Percentiles rank a stretch among this genome's conserved stretches.
Conservation (phyloP, 768 basidiomycete genomes). For the Coprinopsis strossmayeri region DNA sequence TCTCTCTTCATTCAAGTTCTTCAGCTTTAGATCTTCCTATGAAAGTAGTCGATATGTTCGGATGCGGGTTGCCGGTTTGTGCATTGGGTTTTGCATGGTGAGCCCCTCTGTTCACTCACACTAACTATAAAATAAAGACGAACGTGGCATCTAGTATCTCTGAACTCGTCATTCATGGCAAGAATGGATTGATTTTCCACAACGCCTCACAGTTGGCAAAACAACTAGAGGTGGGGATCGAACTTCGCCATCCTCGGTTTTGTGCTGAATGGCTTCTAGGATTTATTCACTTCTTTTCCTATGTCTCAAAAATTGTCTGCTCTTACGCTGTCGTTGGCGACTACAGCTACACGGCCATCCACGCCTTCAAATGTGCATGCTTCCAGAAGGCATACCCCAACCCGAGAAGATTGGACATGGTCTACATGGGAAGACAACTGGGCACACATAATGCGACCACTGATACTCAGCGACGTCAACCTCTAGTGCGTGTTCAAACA, state of each 20-base stretch:
- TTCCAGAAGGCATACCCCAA: slow-evolving; percentile 12
- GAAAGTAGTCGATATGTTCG: slow-evolving; percentile 99
- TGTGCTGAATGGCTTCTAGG: too few relatives aligned
- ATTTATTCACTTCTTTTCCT: slow-evolving; percentile 57
- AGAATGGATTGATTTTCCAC: slow-evolving; percentile 80
- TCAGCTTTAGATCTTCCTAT: slow-evolving; percentile 92
- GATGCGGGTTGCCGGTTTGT: slow-evolving; percentile 90
- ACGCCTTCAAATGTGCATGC: slow-evolving; percentile 13
- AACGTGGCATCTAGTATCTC: slow-evolving; percentile 46
- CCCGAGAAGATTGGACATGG: slow-evolving; percentile 46
- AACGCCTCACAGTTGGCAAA: slow-evolving; percentile 59
- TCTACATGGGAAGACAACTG: slow-evolving; percentile 84
- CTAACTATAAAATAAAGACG: neutral
- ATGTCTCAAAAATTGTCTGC: slow-evolving; percentile 38
- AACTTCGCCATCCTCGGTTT: too few relatives aligned
- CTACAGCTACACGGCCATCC: slow-evolving; percentile 20
- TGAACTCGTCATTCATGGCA: slow-evolving; percentile 80
- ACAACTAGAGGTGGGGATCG: slow-evolving; percentile 68
- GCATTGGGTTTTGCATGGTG: slow-evolving; percentile 85
- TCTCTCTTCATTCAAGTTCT: slow-evolving; percentile 87
- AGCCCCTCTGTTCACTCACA: slow-evolving; percentile 14
- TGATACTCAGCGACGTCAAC: slow-evolving; percentile 38
- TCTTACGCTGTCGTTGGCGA: slow-evolving; percentile 46
- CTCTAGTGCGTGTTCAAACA: slow-evolving; percentile 16
- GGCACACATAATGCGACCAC: slow-evolving; percentile 58